Percentiles rank a stretch among this genome's conserved stretches.
phyloP scores from a whole-genome alignment of 2,329 filamentous ascomycete species.

The Trichoderma citrinoviride region DNA sequence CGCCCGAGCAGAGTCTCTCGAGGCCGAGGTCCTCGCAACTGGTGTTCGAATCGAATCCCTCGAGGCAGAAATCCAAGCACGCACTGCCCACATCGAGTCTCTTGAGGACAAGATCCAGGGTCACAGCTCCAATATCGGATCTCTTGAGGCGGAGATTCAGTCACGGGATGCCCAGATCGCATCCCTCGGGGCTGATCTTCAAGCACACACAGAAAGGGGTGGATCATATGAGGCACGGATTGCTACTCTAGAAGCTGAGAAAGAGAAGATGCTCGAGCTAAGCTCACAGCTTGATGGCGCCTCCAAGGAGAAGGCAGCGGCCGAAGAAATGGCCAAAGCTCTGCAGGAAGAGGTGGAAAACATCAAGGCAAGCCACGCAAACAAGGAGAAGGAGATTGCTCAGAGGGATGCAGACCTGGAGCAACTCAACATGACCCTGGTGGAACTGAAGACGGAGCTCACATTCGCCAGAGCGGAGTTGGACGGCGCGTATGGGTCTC shows the following conservation, averaged over 20 bases:
- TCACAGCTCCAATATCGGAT: constrained; percentile 43
- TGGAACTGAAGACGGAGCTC: constrained; percentile 60
- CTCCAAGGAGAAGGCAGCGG: constrained; percentile 28
- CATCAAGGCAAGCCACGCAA: constrained; percentile 23
- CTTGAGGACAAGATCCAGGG: constrained; percentile 41
- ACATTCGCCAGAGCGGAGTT: constrained; percentile 61
- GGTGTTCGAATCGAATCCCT: constrained; percentile 26
- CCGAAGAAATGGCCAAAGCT: constrained; percentile 31
- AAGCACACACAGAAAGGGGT: constrained; percentile 40
- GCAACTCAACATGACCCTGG: constrained; percentile 49
- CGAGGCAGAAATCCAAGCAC: constrained; percentile 32
- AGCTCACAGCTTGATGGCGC: constrained; percentile 35
- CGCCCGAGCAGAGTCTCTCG: constrained; percentile 43
- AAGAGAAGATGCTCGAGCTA: constrained; percentile 31
- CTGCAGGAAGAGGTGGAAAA: constrained; percentile 30
- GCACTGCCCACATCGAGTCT: constrained; percentile 40
- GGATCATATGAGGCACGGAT: constrained; percentile 39
- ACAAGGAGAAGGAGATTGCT: constrained; percentile 45
- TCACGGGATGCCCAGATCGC: constrained; percentile 41
- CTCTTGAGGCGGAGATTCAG: constrained; percentile 41
- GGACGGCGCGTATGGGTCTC: constrained; percentile 59
- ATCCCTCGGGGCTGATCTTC: constrained; percentile 38
- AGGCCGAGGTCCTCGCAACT: constrained; percentile 34
- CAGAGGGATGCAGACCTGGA: constrained; percentile 52
- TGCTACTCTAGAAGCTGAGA: constrained; percentile 13